Percentiles rank a stretch among this genome's conserved stretches.
Conservation (phyloP, 192 early-diverging fungal species). For the Coemansia sp. region DNA sequence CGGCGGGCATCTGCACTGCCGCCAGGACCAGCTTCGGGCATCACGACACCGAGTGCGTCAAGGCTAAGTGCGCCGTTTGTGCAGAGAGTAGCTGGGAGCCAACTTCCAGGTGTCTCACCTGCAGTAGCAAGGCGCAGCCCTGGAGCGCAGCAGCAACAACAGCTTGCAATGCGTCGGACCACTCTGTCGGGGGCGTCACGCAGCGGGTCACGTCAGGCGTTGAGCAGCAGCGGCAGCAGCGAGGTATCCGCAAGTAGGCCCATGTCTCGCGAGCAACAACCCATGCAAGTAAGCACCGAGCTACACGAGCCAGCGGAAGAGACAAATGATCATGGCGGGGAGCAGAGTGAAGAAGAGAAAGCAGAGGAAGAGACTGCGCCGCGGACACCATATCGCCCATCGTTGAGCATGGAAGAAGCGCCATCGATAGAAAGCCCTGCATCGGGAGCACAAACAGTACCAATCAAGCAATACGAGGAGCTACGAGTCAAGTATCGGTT, state of each 20-base stretch:
- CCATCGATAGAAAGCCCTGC: conserved; percentile 10
- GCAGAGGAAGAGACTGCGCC: conserved; percentile 18
- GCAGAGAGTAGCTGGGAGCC: conserved; percentile 6
- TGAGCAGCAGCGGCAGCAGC: conserved; percentile 12
- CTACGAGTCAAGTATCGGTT: conserved; percentile 72
- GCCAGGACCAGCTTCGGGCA: conserved; percentile 12
- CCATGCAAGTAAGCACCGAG: conserved; percentile 6
- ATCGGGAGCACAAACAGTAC: conserved; percentile 41
- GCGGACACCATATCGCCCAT: conserved; percentile 32
- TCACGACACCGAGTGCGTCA: conserved; percentile 15
- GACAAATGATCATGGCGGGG: conserved; percentile 4
- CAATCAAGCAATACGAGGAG: conserved; percentile 76
- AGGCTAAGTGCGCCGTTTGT: conserved; percentile 15
- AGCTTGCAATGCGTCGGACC: conserved; percentile 14
- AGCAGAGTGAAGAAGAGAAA: conserved; percentile 4
- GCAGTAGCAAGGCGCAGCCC: too few relatives aligned
- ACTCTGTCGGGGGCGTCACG: conserved; percentile 25
- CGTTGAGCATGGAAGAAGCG: conserved; percentile 48
- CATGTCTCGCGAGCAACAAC: conserved; percentile 17
- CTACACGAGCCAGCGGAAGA: conserved; percentile 1
- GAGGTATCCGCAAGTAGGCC: conserved; percentile 19
- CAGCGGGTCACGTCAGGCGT: conserved; percentile 28
- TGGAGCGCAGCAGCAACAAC: not conserved
- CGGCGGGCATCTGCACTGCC: conserved; percentile 25
- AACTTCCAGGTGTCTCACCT: not conserved